Evolutionary conservation across 352 stramenopile genomes (phyloP), one percentile per base, ranked within the genome.

Genomic region (Phytophthora cryptogea): DNA sequence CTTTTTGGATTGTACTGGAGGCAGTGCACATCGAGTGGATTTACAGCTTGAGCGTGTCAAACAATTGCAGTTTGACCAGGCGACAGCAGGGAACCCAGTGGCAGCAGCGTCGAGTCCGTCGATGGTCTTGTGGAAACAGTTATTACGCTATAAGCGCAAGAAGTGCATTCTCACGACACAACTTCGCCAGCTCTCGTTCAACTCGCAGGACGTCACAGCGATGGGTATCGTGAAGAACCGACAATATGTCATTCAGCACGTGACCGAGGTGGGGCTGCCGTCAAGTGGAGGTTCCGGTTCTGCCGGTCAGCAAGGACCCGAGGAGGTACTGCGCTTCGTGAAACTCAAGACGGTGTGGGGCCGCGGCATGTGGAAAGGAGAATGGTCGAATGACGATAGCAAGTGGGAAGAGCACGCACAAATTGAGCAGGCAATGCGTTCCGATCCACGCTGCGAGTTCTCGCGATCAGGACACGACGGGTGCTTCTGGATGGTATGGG

Each of bases 1-100:
- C 0, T 79, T 97, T 32, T 67, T 97, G 7, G 89, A 97, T 49
- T 91, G 93, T 48, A 97, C 90, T 0, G 90, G 89, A 1, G 89
- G 88, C 14, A 93, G 81, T 48, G 85, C 76, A 13, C 71, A 94
- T 42, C 87, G 88, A 10, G 63, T 96, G 0, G 84, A 89, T n/a
- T 58, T 95, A 23, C 62, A 74, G 9, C 74, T 71, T n/a, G 75
- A 85, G 23, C 63, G 58, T n/a, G 56, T 66, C 11, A 67, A 69
- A 39, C 63, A 71, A 33, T 27, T 68, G 7, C 63, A 71, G 41
- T 68, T 68, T 31, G 58, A 60, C 30, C 55, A 70, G 43, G 43
- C 57, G n/a, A 66, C 43, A 39, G 48, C 59, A 13, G 17, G 66
- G 20, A 52, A 65, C 16, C 36, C n/a, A 45, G 40, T 28, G 9